These are phyloP conservation scores for Takashimella koratensis DNA, from an alignment of 1,284 basidiomycete species.

Conservation along the genomic window DNA sequence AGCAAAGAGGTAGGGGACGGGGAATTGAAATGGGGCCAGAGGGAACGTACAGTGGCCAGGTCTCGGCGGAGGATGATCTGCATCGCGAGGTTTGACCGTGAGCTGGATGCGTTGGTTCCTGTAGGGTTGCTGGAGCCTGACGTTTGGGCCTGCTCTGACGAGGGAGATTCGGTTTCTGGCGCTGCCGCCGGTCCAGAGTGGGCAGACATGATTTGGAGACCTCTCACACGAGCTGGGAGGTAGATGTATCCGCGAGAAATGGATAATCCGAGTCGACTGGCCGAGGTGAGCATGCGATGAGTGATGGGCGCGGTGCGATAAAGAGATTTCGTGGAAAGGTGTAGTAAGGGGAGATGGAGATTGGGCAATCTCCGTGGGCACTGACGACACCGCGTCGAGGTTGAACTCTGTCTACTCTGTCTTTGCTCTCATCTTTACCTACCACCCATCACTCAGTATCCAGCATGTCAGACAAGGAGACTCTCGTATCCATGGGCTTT, in stretches of 20 bases:
- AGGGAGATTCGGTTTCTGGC: too few species aligned
- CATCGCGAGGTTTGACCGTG: slow-evolving; percentile 35
- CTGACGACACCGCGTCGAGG: not conserved
- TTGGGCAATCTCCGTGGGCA: not conserved
- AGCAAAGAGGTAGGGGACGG: too few species aligned
- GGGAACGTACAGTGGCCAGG: slow-evolving; percentile 30
- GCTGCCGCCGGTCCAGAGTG: not conserved
- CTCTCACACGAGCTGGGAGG: too few species aligned
- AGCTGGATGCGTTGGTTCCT: too few species aligned
- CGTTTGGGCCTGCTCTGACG: too few species aligned
- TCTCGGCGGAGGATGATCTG: slow-evolving; percentile 48
- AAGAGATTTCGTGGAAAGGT: too few species aligned
- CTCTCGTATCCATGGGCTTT: slow-evolving; percentile 80
- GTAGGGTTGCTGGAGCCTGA: too few species aligned
- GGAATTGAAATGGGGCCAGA: not conserved
- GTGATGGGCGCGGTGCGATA: not conserved
- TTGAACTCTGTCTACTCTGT: too few species aligned
- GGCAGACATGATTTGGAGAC: too few species aligned
- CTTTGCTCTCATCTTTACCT: not conserved
- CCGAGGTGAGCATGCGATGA: not conserved
- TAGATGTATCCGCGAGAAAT: too few species aligned
- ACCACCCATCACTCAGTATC: not conserved
- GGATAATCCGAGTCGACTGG: too few species aligned
- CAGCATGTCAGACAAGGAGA: slow-evolving; percentile 63
- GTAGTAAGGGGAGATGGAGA: too few species aligned